Evolutionary conservation across 208 protist species (phyloP).

Genomic region (Lotmaria passim): DNA sequence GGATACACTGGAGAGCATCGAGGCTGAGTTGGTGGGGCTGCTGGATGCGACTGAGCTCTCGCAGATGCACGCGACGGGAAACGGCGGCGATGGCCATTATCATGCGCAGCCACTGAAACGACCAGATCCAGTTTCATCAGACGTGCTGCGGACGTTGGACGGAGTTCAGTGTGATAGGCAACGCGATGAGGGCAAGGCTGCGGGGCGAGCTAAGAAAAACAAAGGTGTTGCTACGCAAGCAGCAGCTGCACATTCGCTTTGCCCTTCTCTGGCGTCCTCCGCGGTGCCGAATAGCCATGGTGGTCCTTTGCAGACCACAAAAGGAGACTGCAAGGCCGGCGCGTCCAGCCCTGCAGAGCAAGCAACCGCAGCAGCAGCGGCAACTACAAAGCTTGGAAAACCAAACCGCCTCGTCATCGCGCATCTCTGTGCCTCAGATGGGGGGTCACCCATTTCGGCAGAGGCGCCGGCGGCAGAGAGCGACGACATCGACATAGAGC

Average conservation of each 20-base stretch:
- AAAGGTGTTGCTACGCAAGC: background rate
- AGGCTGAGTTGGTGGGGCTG: conserved; percentile 23
- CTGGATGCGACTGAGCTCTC: conserved; percentile 15
- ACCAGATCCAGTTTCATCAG: background rate
- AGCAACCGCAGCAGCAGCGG: background rate
- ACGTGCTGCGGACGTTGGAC: background rate
- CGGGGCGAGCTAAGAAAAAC: background rate
- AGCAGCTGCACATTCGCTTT: conserved; percentile 1
- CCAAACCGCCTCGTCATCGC: conserved; percentile 12
- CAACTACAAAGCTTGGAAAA: background rate
- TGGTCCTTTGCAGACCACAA: no score
- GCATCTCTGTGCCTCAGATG: conserved; percentile 10
- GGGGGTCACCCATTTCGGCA: background rate
- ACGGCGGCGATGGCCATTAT: background rate
- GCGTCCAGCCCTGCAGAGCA: background rate
- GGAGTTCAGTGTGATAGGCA: background rate
- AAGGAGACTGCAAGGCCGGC: background rate
- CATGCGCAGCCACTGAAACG: conserved; percentile 8
- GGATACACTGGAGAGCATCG: conserved; percentile 23
- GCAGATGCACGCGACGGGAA: background rate
- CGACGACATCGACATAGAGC: background rate
- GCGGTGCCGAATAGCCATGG: background rate
- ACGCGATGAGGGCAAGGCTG: background rate
- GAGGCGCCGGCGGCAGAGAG: background rate
- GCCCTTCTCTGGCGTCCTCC: conserved; percentile 10